Evolutionary conservation across 1,284 basidiomycete species (phyloP).

Genomic region (Trichosporon coremiiforme): DNA sequence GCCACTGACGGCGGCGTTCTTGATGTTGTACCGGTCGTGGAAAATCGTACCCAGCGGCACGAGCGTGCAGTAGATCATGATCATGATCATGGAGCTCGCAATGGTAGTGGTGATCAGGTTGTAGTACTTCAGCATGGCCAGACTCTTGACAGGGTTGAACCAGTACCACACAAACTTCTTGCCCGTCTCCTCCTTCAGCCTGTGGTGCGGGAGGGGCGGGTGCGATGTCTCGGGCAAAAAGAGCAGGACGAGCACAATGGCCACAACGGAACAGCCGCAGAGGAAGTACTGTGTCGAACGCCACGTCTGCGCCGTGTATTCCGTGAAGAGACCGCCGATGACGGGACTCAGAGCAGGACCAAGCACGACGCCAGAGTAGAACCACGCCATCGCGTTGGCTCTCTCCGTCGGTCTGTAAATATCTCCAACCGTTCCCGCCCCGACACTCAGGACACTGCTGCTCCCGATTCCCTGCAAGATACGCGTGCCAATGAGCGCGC

Average conservation of each 20-base stretch:
- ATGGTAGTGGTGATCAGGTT: constrained; percentile 56
- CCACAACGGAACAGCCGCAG: constrained; percentile 59
- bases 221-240: constrained; percentile 73
- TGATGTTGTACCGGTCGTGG: constrained; percentile 64
- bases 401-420: constrained; percentile 66
- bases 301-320: constrained; percentile 62
- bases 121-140: constrained; percentile 64
- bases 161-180: constrained; percentile 58
- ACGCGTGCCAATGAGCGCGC: constrained; percentile 64
- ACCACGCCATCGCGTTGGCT: constrained; percentile 67
- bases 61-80: constrained; percentile 44
- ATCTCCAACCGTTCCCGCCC: constrained; percentile 67
- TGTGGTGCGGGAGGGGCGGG: constrained; percentile 55
- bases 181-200: constrained; percentile 38
- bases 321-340: constrained; percentile 54
- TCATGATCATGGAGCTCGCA: constrained; percentile 41
- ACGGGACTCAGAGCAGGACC: constrained; percentile 54
- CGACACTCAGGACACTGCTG: constrained; percentile 62
- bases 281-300: constrained; percentile 64
- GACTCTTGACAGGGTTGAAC: constrained; percentile 65
- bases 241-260: constrained; percentile 59
- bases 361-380: constrained; percentile 60
- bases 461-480: constrained; percentile 64
- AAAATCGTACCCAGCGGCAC: constrained; percentile 24
- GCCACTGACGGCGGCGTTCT: constrained; percentile 65